Evolutionary conservation across 768 basidiomycete species (phyloP).

Genomic region (Brasilioporus rufonigricans): DNA sequence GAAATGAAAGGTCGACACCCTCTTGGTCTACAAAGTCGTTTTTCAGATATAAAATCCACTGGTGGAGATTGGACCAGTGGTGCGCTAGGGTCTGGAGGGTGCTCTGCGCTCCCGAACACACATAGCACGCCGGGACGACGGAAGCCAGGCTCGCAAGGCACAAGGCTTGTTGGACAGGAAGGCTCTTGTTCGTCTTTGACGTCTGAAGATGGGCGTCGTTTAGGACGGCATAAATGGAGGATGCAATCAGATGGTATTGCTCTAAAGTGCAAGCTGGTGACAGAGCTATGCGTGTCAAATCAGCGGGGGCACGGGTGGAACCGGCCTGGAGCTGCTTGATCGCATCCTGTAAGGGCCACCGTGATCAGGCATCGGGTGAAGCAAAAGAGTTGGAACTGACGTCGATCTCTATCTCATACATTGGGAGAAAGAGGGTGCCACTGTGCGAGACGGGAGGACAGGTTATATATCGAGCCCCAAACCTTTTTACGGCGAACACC

Average conservation of each 20-base stretch:
- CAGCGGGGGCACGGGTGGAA: conserved; percentile 17
- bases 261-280: conserved; percentile 14
- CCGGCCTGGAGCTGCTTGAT: conserved; percentile 23
- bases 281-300: conserved; percentile 21
- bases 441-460: background rate
- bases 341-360: conserved; percentile 9
- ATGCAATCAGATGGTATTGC: conserved; percentile 16
- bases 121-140: conserved; percentile 7
- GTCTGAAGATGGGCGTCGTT: conserved; percentile 19
- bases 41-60: conserved; percentile 28
- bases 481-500: background rate
- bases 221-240: conserved; percentile 20
- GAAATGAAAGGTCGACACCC: conserved; percentile 17
- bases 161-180: conserved; percentile 21
- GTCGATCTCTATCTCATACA: conserved; percentile 20
- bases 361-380: background rate
- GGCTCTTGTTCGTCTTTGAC: conserved; percentile 9
- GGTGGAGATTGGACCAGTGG: conserved; percentile 20
- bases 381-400: conserved; percentile 2
- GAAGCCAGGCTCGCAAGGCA: conserved; percentile 17
- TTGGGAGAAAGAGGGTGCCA: background rate
- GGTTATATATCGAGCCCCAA: background rate
- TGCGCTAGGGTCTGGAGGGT: conserved; percentile 4
- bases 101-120: background rate
- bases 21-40: conserved; percentile 22